Base-by-base conservation (phyloP, 1,139 yeast genomes). In the Oligophagozyma castellii region DNA sequence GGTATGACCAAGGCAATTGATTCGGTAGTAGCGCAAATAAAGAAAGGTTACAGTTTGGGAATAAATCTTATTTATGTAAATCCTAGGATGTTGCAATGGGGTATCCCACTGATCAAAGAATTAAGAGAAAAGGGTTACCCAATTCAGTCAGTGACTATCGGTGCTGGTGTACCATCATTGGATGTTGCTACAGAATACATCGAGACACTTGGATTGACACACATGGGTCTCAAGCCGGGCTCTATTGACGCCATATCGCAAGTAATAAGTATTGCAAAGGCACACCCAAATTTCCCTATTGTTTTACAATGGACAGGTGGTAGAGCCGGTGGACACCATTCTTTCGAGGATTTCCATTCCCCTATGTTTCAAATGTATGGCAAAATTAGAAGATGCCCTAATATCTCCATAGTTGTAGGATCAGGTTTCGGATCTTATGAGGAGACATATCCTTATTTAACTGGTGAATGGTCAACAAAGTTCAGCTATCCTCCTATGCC, bases 281-380 rank as follows among this genome's bases (percentile, higher is more conserved):
- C 93, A 30, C 93, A 86, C 61, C 98, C 98, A 44, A 63, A 56
- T 37, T 89, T 92, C 84, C 98, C 98, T 42, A 81, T 89, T 50
- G 86, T 89, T 34, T 65, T 89, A 48, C 98, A 89, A 67, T 89
- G 99, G 99, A 89, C 99, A 40, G 98, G 96, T 70, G 99, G 99
- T 58, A 86, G 99, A 71, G 99, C 95, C 64, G 99, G 99, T 70
- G 99, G 99, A 53, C 99, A 89, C 58, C 99, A 89, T 61, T 86
- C 96, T 34, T 89, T 75, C 54, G 99, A 89, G 67, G 98, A 89
- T 62, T 84, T 86, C 92, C 98, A 89, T 58, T 89, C 86, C 52
- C 98, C 98, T 46, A 71, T 89, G 46, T 63, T 89, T 52, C 95
- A 83, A 58, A 89, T 86, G 89, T 89, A 89, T 61, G 67, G 94